Evolutionary conservation across 345 rosid genomes (phyloP), one percentile per base, ranked within the genome.

Genomic region (Mallotus nudiflorus): DNA sequence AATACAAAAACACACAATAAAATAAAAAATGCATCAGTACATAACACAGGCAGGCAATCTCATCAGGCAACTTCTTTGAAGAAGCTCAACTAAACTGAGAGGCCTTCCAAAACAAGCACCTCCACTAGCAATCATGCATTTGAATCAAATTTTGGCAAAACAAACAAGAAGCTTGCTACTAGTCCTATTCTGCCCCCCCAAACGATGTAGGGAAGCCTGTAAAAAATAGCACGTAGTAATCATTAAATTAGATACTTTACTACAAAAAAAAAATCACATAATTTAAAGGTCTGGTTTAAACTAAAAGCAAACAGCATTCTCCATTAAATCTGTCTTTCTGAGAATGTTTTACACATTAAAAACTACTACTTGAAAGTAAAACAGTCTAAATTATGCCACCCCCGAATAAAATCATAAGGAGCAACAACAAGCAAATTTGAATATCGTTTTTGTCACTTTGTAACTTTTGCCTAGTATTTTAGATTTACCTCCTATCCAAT

Each of bases 191-290:
- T 77, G 74, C 77, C 77, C 78, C 85, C 83, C 77, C 46, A 42
- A 78, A 60, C 50, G 22, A 52, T 62, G 76, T 78, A 74, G 81
- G 86, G 85, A 82, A 82, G 80, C 80, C 85, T 67, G 80, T 75
- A 73, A 74, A 76, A 76, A 75, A 80, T 77, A 48, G 65, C 77
- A 62, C 48, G 79, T 52, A 67, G 76, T 52, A 65, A 67, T 35
- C 49, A 63, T 46, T 12, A 51, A 25, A 71, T 78, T 48, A 76
- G 81, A 76, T 65, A 78, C 62, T 25, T 9, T 19, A 50, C 28
- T 18, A 27, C 25, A 6, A 62, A 70, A 49, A 28, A 8, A 19
- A 27, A 65, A 15, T 8, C 49, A 58, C 11, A 42, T 8, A 42
- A 42, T 12, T 9, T 3, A 39, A 33, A 33, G 37, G 37, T 33